Evolutionary conservation across 1,139 yeast species (phyloP), one percentile per base, ranked within the genome.

Genomic region (Magnusiomyces ingens): DNA sequence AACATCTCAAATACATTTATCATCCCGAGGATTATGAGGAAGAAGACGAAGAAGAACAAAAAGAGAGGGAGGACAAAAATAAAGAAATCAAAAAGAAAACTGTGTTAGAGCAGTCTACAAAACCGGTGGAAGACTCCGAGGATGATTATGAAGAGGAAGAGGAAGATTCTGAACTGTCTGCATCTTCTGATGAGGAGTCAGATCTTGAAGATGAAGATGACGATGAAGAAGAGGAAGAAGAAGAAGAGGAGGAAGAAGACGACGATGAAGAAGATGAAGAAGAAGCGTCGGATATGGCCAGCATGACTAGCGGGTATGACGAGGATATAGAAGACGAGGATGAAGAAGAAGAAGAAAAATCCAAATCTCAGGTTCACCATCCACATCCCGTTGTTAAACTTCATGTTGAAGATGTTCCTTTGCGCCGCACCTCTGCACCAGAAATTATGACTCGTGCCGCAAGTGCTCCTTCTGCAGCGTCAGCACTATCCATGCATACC

Each of bases 1-100:
- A 74, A 11, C 85, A 85, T 62, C 66, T 84, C 29, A 61, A 59
- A 57, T 76, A 73, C 52, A 60, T 69, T n/a, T 59, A 65, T 42
- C 63, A 50, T 52, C 55, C 62, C 4, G 64, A 63, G 8, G 65
- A 61, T 1, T 59, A 58, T 2, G 62, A 64, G 18, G 63, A 62
- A 17, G 52, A 49, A 2, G 58, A 55, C 4, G 37, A 26, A n/a
- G n/a, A 44, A 44, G 26, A 44, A 10, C 18, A 26, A 44, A 13
- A 26, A 29, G 35, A 15, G 6, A 42, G 5, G n/a, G 45, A 15
- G 44, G n/a, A 21, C 32, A 29, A 21, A 3, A 21, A 42, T 22
- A 12, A 17, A n/a, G 43, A 17, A 26, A 26, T 5, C 8, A 26
- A 26, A 8, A 10, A 37, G 41, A n/a, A 6, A 42, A 42, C 17